Base-by-base conservation (phyloP, 2,329 filamentous ascomycete genomes). In the Pestalotiopsis sp. region DNA sequence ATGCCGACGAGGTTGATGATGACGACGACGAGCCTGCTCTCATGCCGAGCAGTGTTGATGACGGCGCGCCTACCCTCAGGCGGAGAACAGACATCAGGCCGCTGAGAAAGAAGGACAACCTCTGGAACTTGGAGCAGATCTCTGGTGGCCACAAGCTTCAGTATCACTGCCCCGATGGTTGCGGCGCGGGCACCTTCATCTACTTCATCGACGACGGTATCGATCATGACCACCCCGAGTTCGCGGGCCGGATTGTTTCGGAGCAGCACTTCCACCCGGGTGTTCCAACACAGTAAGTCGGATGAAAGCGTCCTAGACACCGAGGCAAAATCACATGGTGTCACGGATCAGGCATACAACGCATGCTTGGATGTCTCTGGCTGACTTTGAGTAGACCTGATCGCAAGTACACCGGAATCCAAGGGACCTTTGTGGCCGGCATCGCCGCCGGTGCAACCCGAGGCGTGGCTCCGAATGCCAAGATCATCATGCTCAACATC, bases 131-230 rank as follows among this genome's bases (percentile, higher is more conserved):
- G 27, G 31, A 38, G 31, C 23, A 14, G 7, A 27, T 36, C 14
- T 20, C 25, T 20, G 25, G n/a, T 9, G 13, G 12, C 13, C 17
- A 39, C 4, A 4, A 38, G 3, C 23, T 61, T 31, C 56, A 68
- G 17, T 68, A 68, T 25, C 31, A 63, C 14, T 61, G 59, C 7
- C 23, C 49, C 38, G 68, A 67, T n/a, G 56, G 63, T n/a, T 79
- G 80, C 45, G 82, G 82, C 7, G 69, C 73, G n/a, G 77, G 74
- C 39, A 79, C 74, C 67, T 86, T 79, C 69, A 79, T 81, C 59
- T 88, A 87, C 72, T 74, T 88, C 56, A 77, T 88, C 67, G 86
- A 88, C 76, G 85, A 82, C 0, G 86, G 86, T 52, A 81, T 88
- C 59, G 76, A 78, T 23, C 77, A 76, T 56, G 66, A 72, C 9